These are phyloP conservation scores for Escovopsis sp. DNA, from an alignment of 2,329 filamentous ascomycete genomes.

Conservation along the genomic window DNA sequence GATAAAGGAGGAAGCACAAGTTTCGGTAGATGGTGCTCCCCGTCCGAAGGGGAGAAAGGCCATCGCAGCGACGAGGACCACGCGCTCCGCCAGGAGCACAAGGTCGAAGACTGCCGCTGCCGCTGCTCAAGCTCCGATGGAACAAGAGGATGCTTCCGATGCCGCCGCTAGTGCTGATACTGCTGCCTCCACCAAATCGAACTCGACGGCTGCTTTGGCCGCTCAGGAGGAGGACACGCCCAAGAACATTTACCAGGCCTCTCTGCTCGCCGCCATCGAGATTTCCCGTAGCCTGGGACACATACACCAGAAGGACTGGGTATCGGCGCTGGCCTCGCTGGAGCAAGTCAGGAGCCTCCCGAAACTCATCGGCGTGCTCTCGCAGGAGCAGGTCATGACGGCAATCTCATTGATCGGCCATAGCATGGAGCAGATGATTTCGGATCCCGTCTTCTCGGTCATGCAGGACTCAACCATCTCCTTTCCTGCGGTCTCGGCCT, in stretches of 20 bases:
- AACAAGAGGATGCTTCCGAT: constrained; percentile 1
- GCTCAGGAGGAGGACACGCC: constrained; percentile 10
- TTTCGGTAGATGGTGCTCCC: constrained; percentile 4
- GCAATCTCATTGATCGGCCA: constrained; percentile 54
- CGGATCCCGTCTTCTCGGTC: constrained; percentile 74
- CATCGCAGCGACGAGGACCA: constrained; percentile 11
- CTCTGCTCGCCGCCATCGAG: constrained; percentile 20
- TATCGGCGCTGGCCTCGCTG: constrained; percentile 40
- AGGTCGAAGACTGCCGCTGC: constrained; percentile 5
- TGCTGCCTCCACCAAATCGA: constrained; percentile 3
- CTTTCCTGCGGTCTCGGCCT: constrained; percentile 50
- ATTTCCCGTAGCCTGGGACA: constrained; percentile 27
- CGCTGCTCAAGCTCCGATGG: constrained; percentile 5
- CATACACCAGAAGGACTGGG: constrained; percentile 38
- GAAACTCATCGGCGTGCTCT: constrained; percentile 22
- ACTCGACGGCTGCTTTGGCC: too few relatives aligned
- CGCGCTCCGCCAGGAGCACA: constrained; percentile 11
- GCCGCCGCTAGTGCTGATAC: constrained; percentile 9
- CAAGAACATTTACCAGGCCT: constrained; percentile 21
- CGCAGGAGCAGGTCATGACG: constrained; percentile 42
- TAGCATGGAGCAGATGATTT: constrained; percentile 56
- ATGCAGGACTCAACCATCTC: constrained; percentile 88
- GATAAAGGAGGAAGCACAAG: too few relatives aligned
- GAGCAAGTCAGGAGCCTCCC: constrained; percentile 30
- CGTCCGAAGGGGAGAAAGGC: neutral